Conservation (phyloP, 192 early-diverging fungal species). For the Backusella psychrophila region DNA sequence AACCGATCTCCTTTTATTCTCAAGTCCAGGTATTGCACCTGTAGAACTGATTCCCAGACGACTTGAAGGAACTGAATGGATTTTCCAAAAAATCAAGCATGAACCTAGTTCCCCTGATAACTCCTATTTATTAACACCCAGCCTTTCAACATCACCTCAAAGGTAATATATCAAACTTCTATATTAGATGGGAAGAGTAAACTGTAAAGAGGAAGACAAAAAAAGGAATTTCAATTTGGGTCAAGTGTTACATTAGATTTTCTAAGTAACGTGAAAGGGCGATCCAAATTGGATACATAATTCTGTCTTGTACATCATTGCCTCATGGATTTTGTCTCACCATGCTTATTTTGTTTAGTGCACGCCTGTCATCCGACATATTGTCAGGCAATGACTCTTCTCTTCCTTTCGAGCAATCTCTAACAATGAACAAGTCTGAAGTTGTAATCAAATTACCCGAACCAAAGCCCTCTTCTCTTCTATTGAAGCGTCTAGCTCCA, state of each 20-base stretch:
- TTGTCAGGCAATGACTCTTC: neutral
- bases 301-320: slow-evolving; percentile 12
- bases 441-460: neutral
- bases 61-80: slow-evolving; percentile 5
- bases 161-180: neutral
- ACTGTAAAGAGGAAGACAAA: neutral
- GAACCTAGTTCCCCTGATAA: neutral
- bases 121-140: neutral
- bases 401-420: neutral
- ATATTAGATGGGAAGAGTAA: neutral
- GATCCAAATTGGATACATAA: slow-evolving; percentile 1
- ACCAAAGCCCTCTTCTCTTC: slow-evolving; percentile 20
- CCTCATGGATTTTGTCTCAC: slow-evolving; percentile 1
- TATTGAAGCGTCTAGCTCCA: slow-evolving; percentile 34
- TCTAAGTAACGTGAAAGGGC: neutral
- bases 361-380: slow-evolving; percentile 10
- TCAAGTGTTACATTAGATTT: slow-evolving; percentile 10
- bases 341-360: slow-evolving; percentile 9
- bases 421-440: neutral
- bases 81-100: neutral
- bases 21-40: neutral
- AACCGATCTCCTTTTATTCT: neutral
- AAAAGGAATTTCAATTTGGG: slow-evolving; percentile 2
- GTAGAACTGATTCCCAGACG: neutral
- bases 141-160: neutral